Percentiles rank a stretch among this genome's conserved stretches.
phyloP scores from a whole-genome alignment of 2,329 filamentous ascomycete species.

The Penicillium olsonii region DNA sequence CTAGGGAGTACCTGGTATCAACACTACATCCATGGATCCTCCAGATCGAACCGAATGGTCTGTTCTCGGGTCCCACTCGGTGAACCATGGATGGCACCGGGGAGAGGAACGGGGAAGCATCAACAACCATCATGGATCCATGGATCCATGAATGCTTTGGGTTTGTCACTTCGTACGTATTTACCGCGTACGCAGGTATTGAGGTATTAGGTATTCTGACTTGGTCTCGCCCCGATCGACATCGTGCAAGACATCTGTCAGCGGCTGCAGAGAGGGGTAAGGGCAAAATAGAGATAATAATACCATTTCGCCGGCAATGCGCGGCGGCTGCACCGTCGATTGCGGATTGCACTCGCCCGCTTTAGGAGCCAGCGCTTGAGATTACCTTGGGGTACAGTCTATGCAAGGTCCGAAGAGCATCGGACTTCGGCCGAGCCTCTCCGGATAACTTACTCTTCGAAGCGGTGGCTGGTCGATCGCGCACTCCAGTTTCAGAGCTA shows the following conservation, averaged over 20 bases:
- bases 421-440: constrained; percentile 4
- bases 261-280: constrained; percentile 5
- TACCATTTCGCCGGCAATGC: constrained; percentile 12
- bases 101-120: not conserved
- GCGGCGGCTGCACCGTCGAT: constrained; percentile 20
- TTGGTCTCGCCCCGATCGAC: not conserved
- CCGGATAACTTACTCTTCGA: constrained; percentile 2
- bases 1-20: no score
- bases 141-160: no score
- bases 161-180: no score
- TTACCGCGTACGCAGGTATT: not conserved
- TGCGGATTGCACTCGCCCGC: constrained; percentile 12
- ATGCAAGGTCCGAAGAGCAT: constrained; percentile 11
- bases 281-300: not conserved
- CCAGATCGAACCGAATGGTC: not conserved
- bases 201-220: not conserved
- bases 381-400: not conserved
- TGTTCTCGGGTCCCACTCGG: constrained; percentile 10
- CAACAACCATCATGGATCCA: no score
- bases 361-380: constrained; percentile 8
- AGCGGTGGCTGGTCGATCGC: constrained; percentile 3
- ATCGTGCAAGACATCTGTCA: constrained; percentile 15
- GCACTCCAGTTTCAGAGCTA: not conserved
- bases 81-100: constrained; percentile 9
- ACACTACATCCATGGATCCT: not conserved